Evolutionary conservation across 768 basidiomycete species (phyloP), one percentile per base, ranked within the genome.

Genomic region (Paxillus involutus): DNA sequence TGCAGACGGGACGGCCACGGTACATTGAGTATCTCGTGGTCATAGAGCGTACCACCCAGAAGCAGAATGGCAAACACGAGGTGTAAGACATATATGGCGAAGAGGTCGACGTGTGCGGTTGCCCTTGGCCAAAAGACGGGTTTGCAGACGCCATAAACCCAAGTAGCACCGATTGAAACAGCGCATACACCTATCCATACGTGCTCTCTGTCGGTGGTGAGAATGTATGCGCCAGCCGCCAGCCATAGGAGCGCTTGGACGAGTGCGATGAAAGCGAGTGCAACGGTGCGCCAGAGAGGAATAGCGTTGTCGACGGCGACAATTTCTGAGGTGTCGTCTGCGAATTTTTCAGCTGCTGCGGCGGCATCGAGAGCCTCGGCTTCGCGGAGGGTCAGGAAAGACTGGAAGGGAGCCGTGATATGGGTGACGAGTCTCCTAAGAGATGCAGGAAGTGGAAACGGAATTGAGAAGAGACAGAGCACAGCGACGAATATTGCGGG

Each of bases 121-220:
- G 80, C 69, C 6, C 74, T 72, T 0, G 85, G 82, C 37, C 73
- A 72, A 29, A 77, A 62, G 13, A 86, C 70, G 1, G 86, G 82
- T 44, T 83, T 81, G 19, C 77, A 59, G 17, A 81, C 66, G 1
- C 85, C 82, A 59, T 89, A 91, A 37, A 88, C 65, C 91, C 91
- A 92, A 4, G 82, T 72, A 0, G 71, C 56, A 0, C 83, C 81
- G 24, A 81, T 61, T 30, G 86, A 63, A 45, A 86, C 70, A 0
- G 77, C 71, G 7, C 72, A 72, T 2, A 77, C 53, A 16, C 69
- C 75, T 13, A 51, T 58, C 73, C 77, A 77, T 2, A 58, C 30
- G 19, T 62, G 49, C 0, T 63, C 52, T 19, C 77, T 66, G 37
- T 69, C 70, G n/a, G 79, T 74, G 35, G 74, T 57, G 14, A 84